Evolutionary conservation across 352 stramenopile species (phyloP), one percentile per base, ranked within the genome.

Genomic region (Blastocystis sp.): DNA sequence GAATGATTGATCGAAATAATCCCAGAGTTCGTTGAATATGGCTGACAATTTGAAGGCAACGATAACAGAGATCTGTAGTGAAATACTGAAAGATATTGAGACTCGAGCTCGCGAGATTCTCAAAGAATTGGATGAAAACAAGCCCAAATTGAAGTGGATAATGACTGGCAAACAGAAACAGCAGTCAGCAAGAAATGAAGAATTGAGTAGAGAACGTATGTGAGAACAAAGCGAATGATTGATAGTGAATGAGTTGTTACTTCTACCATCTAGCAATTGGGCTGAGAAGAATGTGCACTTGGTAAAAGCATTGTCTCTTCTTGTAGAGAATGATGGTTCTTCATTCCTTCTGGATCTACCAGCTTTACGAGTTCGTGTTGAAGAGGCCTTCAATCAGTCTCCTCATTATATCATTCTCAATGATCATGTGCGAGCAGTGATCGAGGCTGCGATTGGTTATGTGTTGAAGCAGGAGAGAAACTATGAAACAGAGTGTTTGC

Each of bases 231-330:
- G 14, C 5, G 1, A 5, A 3, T 69, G 24, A 69, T 4, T 19
- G 1, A 9, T 69, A 69, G 59, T 83, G 49, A 66, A 83, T 49
- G 71, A 27, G 6, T 67, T 83, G 49, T 56, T 83, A n/a, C 24
- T 66, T 29, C 51, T 83, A n/a, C 71, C 71, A 37, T 54, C 71
- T 0, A 54, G 66, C 9, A 65, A 54, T 42, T 83, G 71, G 71
- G 49, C 49, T 52, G 71, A 83, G 71, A 83, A 83, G 49, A 83
- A 83, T 42, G 58, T 54, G 19, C 71, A 83, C 35, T 54, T 83
- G 14, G 27, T 29, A 37, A 83, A 83, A 49, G 52, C 71, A 35
- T 29, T 83, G 43, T 19, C 63, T 37, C 51, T 66, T 11, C 71
- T 83, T 3, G 42, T 35, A 12, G 21, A 65, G 24, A 83, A 3